phyloP scores from a whole-genome alignment of 2,329 filamentous ascomycete species.

The Pestalotiopsis sp. region DNA sequence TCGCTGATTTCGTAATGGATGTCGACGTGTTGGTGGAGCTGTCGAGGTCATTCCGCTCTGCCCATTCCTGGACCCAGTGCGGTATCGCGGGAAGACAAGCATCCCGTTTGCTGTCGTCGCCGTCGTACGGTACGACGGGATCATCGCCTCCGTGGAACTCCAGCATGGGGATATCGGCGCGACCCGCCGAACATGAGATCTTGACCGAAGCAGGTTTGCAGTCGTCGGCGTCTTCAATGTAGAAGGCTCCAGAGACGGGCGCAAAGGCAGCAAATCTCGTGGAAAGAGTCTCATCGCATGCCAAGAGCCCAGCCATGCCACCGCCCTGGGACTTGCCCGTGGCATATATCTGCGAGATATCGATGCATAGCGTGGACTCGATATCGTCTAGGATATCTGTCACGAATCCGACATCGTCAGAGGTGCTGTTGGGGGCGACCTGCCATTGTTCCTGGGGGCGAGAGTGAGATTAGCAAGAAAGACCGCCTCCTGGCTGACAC shows the following conservation, averaged over 20 bases:
- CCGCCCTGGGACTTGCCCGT: conserved; percentile 14
- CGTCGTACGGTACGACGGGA: conserved; percentile 42
- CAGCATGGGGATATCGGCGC: conserved; percentile 41
- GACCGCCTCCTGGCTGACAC: neutral
- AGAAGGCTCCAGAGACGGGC: conserved; percentile 10
- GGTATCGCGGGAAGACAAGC: conserved; percentile 43
- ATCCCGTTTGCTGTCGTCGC: conserved; percentile 37
- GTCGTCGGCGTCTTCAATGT: neutral
- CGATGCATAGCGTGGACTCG: conserved; percentile 17
- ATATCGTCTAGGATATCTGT: conserved; percentile 19
- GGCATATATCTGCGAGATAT: conserved; percentile 15
- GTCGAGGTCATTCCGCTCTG: conserved; percentile 23
- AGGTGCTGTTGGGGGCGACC: neutral
- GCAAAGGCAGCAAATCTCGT: conserved; percentile 10
- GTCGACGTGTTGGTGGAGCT: neutral
- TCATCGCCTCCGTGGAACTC: conserved; percentile 50
- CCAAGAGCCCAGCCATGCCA: conserved; percentile 9
- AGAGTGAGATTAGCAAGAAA: neutral
- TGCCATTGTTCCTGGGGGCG: neutral
- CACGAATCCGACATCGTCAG: conserved; percentile 8
- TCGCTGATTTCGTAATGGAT: neutral
- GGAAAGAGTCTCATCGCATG: conserved; percentile 5
- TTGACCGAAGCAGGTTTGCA: conserved; percentile 35
- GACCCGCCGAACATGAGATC: conserved; percentile 34
- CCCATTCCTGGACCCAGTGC: conserved; percentile 38